These are phyloP conservation scores for Amanita thiersii DNA, from an alignment of 768 basidiomycete species.

Conservation along the genomic window DNA sequence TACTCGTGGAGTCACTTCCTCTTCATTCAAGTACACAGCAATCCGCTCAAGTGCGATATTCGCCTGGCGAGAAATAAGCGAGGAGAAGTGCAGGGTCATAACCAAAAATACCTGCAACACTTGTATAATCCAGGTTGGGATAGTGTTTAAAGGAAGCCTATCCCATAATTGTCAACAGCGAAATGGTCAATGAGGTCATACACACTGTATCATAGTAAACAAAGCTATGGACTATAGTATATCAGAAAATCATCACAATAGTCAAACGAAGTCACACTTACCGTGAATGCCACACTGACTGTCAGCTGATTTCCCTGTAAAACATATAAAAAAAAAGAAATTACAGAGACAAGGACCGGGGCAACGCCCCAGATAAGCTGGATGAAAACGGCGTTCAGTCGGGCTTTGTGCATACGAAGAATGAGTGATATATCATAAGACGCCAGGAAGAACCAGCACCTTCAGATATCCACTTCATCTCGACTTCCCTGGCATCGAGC, in stretches of 20 bases:
- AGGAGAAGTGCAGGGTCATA: not conserved
- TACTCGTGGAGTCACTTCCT: slow-evolving; percentile 62
- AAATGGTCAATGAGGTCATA: not conserved
- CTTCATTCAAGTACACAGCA: slow-evolving; percentile 57
- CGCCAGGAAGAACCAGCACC: no score
- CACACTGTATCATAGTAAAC: slow-evolving; percentile 78
- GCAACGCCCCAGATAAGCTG: slow-evolving; percentile 64
- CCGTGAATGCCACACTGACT: slow-evolving; percentile 78
- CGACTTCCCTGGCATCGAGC: slow-evolving; percentile 53
- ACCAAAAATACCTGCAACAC: slow-evolving; percentile 44
- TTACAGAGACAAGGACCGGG: slow-evolving; percentile 73
- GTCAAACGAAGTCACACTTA: slow-evolving; percentile 21
- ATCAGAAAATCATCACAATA: not conserved
- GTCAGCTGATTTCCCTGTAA: slow-evolving; percentile 68
- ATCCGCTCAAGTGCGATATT: slow-evolving; percentile 63
- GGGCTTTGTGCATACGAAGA: no score
- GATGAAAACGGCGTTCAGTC: slow-evolving; percentile 69
- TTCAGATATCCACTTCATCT: slow-evolving; percentile 75
- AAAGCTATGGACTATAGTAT: slow-evolving; percentile 70
- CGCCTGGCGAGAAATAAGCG: slow-evolving; percentile 32
- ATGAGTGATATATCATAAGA: no score
- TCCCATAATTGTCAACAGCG: not conserved
- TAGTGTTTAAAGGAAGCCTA: slow-evolving; percentile 66
- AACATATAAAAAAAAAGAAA: slow-evolving; percentile 72
- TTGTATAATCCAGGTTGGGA: slow-evolving; percentile 75